Evolutionary conservation across 176 grass and related monocot species (phyloP).

Genomic region (Puccinellia tenuiflora): DNA sequence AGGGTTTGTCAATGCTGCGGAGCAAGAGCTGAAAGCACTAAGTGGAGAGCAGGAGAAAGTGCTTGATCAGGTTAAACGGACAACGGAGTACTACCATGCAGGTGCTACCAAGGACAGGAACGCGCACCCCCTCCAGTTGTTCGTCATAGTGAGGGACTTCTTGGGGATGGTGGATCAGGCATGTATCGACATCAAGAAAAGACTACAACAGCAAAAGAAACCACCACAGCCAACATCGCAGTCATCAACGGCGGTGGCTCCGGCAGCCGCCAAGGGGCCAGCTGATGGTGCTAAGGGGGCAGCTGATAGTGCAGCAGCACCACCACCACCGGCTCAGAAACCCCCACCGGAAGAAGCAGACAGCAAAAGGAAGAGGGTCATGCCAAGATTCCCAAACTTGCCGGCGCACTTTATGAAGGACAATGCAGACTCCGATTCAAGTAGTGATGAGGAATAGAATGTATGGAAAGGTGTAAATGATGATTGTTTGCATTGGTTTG

Average conservation of each 20-base stretch:
- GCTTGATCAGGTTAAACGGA: slow-evolving; percentile 67
- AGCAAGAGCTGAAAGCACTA: slow-evolving; percentile 50
- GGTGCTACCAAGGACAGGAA: slow-evolving; percentile 68
- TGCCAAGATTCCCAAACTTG: slow-evolving; percentile 86
- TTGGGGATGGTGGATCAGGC: slow-evolving; percentile 91
- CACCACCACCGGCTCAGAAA: slow-evolving; percentile 36
- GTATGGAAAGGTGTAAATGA: slow-evolving; percentile 24
- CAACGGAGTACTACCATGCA: slow-evolving; percentile 83
- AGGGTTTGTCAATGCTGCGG: slow-evolving; percentile 54
- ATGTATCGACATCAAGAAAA: slow-evolving; percentile 79
- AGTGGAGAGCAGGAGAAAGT: slow-evolving; percentile 60
- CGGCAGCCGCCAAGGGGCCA: not conserved
- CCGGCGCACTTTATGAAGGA: slow-evolving; percentile 89
- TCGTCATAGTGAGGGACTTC: slow-evolving; percentile 91
- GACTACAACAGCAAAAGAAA: slow-evolving; percentile 69
- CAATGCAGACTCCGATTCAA: slow-evolving; percentile 71
- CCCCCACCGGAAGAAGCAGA: slow-evolving; percentile 31
- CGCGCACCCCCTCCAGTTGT: slow-evolving; percentile 70
- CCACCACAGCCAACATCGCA: slow-evolving; percentile 24
- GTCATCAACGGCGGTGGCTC: not conserved
- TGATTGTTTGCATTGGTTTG: slow-evolving; percentile 59
- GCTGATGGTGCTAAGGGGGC: not conserved
- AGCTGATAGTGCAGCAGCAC: slow-evolving; percentile 2
- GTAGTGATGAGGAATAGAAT: slow-evolving; percentile 73
- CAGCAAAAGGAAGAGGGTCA: slow-evolving; percentile 56